Evolutionary conservation across 495 filamentous ascomycete species (phyloP).

Genomic region (Neurospora sp.): DNA sequence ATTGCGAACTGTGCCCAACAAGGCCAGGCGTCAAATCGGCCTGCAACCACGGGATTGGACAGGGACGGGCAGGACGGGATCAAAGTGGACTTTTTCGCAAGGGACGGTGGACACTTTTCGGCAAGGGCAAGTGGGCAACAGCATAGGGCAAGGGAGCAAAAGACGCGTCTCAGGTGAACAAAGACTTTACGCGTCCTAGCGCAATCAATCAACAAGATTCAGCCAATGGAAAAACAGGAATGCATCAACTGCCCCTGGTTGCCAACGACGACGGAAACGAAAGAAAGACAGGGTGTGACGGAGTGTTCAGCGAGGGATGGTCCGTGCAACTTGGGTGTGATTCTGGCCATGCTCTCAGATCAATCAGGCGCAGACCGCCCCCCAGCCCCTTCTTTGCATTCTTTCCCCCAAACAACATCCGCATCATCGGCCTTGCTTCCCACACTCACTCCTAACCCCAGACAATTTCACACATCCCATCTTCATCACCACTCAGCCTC

Average conservation of each 20-base stretch:
- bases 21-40: neutral
- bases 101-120: neutral
- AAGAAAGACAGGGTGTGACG: neutral
- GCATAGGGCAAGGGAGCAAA: neutral
- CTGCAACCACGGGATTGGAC: neutral
- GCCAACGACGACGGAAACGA: neutral
- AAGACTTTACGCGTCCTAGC: neutral
- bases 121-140: neutral
- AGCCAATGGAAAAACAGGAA: neutral
- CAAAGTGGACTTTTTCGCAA: neutral
- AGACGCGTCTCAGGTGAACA: neutral
- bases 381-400: conserved; percentile 7
- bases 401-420: conserved; percentile 1
- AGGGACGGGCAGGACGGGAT: neutral
- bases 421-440: conserved; percentile 1
- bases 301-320: neutral
- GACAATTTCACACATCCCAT: conserved; percentile 1
- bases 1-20: neutral
- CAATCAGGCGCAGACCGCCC: conserved; percentile 2
- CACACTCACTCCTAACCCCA: neutral
- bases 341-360: neutral
- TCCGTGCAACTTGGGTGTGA: neutral
- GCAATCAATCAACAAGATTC: neutral
- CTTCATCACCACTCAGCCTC: neutral
- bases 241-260: neutral